Evolutionary conservation across 1,139 yeast genomes (phyloP).

Genomic region (Waltiozyma sp.): DNA sequence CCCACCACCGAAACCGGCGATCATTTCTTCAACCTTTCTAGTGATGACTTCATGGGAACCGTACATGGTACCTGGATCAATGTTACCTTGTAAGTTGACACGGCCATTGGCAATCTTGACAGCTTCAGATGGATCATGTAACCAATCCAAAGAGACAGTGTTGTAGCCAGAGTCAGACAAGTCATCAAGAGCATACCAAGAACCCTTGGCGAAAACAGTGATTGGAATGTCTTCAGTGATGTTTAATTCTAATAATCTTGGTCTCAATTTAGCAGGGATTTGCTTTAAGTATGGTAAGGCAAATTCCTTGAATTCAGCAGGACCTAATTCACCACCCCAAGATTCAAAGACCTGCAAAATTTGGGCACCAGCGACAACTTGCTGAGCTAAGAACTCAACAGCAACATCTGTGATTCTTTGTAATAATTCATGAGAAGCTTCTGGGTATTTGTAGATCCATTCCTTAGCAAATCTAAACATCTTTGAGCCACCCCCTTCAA

Average conservation of each 20-base stretch:
- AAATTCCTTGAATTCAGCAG: conserved; percentile 77
- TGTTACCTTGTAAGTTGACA: conserved; percentile 85
- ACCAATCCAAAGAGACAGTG: conserved; percentile 87
- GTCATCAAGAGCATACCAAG: conserved; percentile 92
- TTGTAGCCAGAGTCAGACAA: conserved; percentile 81
- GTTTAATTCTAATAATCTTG: conserved; percentile 61
- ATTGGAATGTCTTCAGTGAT: conserved; percentile 66
- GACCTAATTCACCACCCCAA: conserved; percentile 96
- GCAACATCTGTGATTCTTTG: conserved; percentile 83
- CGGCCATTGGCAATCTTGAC: conserved; percentile 67
- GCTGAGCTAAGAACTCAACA: conserved; percentile 84
- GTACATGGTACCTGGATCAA: conserved; percentile 91
- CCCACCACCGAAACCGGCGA: conserved; percentile 84
- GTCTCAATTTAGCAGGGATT: conserved; percentile 60
- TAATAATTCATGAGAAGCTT: conserved; percentile 58
- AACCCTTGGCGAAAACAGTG: conserved; percentile 90
- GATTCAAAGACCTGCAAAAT: conserved; percentile 94
- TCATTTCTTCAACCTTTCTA: conserved; percentile 76
- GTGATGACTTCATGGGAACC: conserved; percentile 79
- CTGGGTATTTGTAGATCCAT: conserved; percentile 79
- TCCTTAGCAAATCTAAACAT: conserved; percentile 84
- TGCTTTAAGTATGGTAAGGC: conserved; percentile 80
- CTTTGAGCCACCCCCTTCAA: conserved; percentile 94
- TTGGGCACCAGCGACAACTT: conserved; percentile 96
- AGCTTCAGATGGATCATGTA: conserved; percentile 77